Percentiles rank a stretch among this genome's conserved stretches.
phyloP scores from a whole-genome alignment of 345 rosid species.

The Rhodamnia argentea region DNA sequence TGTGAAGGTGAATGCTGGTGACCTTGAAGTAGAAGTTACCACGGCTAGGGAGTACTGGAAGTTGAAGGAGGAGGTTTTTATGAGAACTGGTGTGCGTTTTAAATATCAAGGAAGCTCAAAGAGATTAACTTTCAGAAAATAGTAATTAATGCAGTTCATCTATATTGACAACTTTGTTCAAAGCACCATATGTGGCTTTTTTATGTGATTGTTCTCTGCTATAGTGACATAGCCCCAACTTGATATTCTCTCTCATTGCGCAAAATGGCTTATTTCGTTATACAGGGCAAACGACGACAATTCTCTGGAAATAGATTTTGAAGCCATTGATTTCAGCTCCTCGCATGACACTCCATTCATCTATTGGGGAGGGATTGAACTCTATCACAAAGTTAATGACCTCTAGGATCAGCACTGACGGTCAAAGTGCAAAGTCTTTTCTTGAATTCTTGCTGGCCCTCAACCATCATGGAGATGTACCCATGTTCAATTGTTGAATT shows the following conservation, averaged over 20 bases:
- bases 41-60: slow-evolving; percentile 47
- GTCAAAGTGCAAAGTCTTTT: slow-evolving; percentile 22
- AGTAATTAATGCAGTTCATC: not conserved
- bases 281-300: not conserved
- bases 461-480: slow-evolving; percentile 68
- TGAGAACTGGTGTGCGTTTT: slow-evolving; percentile 31
- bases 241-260: too few relatives aligned
- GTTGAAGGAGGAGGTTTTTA: slow-evolving; percentile 67
- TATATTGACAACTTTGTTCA: too few relatives aligned
- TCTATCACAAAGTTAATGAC: slow-evolving; percentile 60
- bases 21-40: slow-evolving; percentile 47
- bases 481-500: not conserved
- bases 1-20: slow-evolving; percentile 59
- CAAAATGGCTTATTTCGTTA: not conserved
- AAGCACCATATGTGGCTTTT: too few relatives aligned
- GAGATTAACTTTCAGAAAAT: not conserved
- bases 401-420: slow-evolving; percentile 34
- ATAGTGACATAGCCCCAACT: too few relatives aligned
- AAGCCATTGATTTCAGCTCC: slow-evolving; percentile 64
- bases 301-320: slow-evolving; percentile 77
- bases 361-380: slow-evolving; percentile 64
- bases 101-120: too few relatives aligned
- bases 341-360: slow-evolving; percentile 50
- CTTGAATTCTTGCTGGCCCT: slow-evolving; percentile 52
- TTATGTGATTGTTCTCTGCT: too few relatives aligned